Evolutionary conservation across 768 basidiomycete species (phyloP), one percentile per base, ranked within the genome.

Genomic region (Hysterangium stoloniferum): DNA sequence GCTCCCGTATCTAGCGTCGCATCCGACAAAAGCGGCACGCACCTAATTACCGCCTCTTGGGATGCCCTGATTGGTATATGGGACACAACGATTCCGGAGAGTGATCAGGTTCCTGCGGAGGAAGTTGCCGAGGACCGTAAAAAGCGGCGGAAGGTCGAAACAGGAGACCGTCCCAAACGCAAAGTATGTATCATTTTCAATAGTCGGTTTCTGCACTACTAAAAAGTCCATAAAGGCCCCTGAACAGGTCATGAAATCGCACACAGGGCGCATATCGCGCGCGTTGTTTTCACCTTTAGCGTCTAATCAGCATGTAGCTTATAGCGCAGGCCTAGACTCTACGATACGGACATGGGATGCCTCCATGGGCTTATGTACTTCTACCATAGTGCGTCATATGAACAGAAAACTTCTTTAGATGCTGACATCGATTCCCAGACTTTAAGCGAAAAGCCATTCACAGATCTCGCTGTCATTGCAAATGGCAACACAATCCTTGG

Each of bases 291-390:
- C 67, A 64, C 66, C 9, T 61, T 62, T 3, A 57, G 57, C 33
- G 71, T 66, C 15, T 53, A 34, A 36, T 19, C 55, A 45, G 34
- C 46, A 60, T 45, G 54, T 66, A 50, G 92, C 82, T 25, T 79
- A 81, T 55, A 90, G 86, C 57, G 84, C 83, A 60, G 87, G 89
- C 0, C 89, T 90, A 61, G 94, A 96, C 66, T 95, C 93, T 25
- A 90, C 90, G 0, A 80, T 97, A 4, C 74, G 91, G 20, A 69
- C 74, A 2, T 99, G 95, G 95, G 91, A 96, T 60, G 71, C 84
- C 3, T 85, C 89, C 57, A 75, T 71, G 33, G 90, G 86, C 2
- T 66, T 89, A 4, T 91, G 85, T 53, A 70, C 73, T 0, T 63
- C 75, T 37, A 88, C 86, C 1, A 79, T 87, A 38, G 86, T 89